Percentiles rank a stretch among this genome's conserved stretches.
Evolutionary conservation across 2,329 filamentous ascomycete species (phyloP).

Genomic region (Diaporthe amygdali): DNA sequence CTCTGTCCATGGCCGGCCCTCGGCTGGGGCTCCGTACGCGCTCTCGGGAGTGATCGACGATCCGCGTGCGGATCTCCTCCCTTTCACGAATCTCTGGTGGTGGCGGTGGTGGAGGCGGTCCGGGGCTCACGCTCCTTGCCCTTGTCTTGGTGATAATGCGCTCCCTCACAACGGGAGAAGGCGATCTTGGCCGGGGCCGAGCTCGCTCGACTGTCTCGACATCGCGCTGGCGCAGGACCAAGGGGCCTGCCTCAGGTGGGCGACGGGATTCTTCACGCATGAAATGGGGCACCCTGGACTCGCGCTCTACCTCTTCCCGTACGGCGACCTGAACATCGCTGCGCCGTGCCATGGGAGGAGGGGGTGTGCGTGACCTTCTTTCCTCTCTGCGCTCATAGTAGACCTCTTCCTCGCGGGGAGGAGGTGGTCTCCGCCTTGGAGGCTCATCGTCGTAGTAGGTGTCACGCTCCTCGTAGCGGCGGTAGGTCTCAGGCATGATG

Average conservation of each 20-base stretch:
- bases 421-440: slow-evolving; percentile 20
- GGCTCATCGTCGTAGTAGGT: slow-evolving; percentile 42
- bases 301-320: slow-evolving; percentile 48
- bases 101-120: slow-evolving; percentile 36
- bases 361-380: slow-evolving; percentile 18
- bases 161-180: slow-evolving; percentile 47
- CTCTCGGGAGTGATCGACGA: slow-evolving; percentile 39
- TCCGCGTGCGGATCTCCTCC: slow-evolving; percentile 35
- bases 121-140: slow-evolving; percentile 46
- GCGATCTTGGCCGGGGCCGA: slow-evolving; percentile 50
- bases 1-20: slow-evolving; percentile 24
- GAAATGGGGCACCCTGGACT: slow-evolving; percentile 53
- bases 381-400: slow-evolving; percentile 23
- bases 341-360: slow-evolving; percentile 24
- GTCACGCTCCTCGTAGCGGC: slow-evolving; percentile 51
- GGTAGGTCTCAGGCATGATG: slow-evolving; percentile 33
- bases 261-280: slow-evolving; percentile 56
- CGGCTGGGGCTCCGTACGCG: slow-evolving; percentile 31
- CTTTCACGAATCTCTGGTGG: slow-evolving; percentile 33
- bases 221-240: slow-evolving; percentile 61
- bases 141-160: slow-evolving; percentile 44
- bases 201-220: slow-evolving; percentile 58
- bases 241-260: slow-evolving; percentile 49
- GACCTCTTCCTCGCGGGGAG: slow-evolving; percentile 25
- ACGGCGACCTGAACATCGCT: slow-evolving; percentile 44